A percentile compares a stretch with the other conserved stretches of the same genome.
Conservation (phyloP, 2,329 filamentous ascomycete genomes). For the Juglanconis oblonga region DNA sequence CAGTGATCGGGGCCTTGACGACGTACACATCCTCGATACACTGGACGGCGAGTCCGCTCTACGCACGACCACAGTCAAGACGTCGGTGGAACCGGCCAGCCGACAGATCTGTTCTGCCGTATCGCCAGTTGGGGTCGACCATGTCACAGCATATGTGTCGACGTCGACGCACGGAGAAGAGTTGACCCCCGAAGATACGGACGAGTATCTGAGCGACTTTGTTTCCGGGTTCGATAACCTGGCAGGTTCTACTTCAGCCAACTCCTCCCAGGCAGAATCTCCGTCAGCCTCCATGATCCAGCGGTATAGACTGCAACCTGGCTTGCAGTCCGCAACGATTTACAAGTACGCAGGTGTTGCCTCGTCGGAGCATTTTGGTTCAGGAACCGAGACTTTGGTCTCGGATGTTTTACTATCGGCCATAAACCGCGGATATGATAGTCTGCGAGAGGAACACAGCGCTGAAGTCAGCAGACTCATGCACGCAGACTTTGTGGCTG, state of each 20-base stretch:
- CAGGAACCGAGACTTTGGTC: neutral
- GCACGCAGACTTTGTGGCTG: conserved; percentile 12
- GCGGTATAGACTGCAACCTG: conserved; percentile 5
- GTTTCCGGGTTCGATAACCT: neutral
- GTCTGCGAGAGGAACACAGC: conserved; percentile 6
- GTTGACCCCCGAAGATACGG: neutral
- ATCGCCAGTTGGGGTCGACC: conserved; percentile 7
- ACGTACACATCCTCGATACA: conserved; percentile 8
- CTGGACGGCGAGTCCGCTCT: conserved; percentile 13
- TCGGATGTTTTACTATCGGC: conserved; percentile 3
- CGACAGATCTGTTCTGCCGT: conserved; percentile 1
- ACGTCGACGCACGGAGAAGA: conserved; percentile 3
- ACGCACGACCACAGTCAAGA: conserved; percentile 8
- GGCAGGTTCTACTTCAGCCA: neutral
- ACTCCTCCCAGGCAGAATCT: neutral
- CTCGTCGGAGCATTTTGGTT: conserved; percentile 15
- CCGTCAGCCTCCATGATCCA: neutral
- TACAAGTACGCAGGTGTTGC: conserved; percentile 15
- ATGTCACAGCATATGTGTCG: conserved; percentile 5
- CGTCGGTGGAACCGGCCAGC: neutral
- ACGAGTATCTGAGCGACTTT: conserved; percentile 8
- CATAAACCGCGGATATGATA: neutral
- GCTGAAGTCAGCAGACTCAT: conserved; percentile 9
- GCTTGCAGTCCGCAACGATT: conserved; percentile 7
- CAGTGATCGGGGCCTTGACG: conserved; percentile 12